Evolutionary conservation across 2,329 filamentous ascomycete genomes (phyloP).

Genomic region (Aureobasidium pullulans): DNA sequence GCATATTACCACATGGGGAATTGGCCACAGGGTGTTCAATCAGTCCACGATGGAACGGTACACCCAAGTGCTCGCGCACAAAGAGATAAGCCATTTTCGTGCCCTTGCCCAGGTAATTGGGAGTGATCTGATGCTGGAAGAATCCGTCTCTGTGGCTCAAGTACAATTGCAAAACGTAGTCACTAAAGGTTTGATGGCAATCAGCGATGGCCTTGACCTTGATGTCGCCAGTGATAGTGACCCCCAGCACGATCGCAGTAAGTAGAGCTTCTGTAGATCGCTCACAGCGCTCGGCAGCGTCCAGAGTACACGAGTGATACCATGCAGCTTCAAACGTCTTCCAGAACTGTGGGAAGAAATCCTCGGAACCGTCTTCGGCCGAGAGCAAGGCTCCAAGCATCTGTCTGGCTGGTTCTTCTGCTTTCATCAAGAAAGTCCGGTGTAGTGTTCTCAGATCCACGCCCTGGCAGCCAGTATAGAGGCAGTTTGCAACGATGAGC

Average conservation of each 20-base stretch:
- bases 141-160: background rate
- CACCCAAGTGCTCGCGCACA: conserved; percentile 17
- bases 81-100: conserved; percentile 19
- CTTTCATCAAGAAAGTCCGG: conserved; percentile 12
- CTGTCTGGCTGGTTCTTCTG: background rate
- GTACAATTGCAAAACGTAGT: background rate
- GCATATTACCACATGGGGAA: background rate
- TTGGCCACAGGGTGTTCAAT: conserved; percentile 21
- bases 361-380: background rate
- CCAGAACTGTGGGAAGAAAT: background rate
- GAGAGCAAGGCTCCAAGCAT: background rate
- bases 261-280: too few species aligned
- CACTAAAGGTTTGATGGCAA: too few species aligned
- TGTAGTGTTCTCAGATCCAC: conserved; percentile 21
- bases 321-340: too few species aligned
- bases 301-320: too few species aligned
- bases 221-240: background rate
- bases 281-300: too few species aligned
- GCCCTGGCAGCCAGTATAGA: conserved; percentile 23
- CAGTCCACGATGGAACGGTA: conserved; percentile 20
- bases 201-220: background rate
- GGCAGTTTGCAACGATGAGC: conserved; percentile 19
- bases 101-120: conserved; percentile 16
- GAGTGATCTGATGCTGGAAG: background rate
- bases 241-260: too few species aligned